These are phyloP conservation scores for Aspergillus tamarii DNA, from an alignment of 2,329 filamentous ascomycete species.

Conservation along the genomic window DNA sequence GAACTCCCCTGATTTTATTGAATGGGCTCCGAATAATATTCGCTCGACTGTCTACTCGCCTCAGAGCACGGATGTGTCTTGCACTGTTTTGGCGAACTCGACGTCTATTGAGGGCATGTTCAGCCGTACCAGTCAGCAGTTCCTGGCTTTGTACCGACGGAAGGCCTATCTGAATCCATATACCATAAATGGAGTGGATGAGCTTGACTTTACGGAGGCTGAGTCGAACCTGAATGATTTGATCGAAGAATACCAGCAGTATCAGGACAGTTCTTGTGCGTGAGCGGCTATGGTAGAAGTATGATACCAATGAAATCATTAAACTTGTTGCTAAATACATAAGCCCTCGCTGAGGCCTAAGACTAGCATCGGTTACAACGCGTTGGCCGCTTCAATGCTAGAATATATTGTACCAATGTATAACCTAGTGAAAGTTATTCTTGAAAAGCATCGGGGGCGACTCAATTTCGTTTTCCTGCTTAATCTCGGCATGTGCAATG, in stretches of 20 bases:
- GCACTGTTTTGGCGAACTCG: conserved; percentile 98
- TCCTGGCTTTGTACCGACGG: conserved; percentile 99
- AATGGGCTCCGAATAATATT: conserved; percentile 99
- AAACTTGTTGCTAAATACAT: no score
- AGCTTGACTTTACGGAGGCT: conserved; percentile 58
- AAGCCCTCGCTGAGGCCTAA: no score
- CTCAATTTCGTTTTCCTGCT: no score
- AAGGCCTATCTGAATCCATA: conserved; percentile 99
- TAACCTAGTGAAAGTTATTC: no score
- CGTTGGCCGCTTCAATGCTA: no score
- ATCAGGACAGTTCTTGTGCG: conserved; percentile 73
- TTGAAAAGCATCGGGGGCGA: no score
- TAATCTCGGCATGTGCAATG: no score
- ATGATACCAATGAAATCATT: no score
- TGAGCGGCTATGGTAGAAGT: no score
- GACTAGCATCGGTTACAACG: no score
- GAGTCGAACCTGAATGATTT: conserved; percentile 99
- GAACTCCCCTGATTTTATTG: conserved; percentile 98
- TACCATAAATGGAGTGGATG: conserved; percentile 99
- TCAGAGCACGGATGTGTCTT: conserved; percentile 96
- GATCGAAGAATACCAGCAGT: conserved; percentile 99
- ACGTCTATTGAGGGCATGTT: conserved; percentile 99
- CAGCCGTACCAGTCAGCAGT: conserved; percentile 99
- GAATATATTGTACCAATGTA: no score
- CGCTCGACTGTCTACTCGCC: conserved; percentile 99